Evolutionary conservation across 2,329 filamentous ascomycete genomes (phyloP), one percentile per base, ranked within the genome.

Genomic region (Camillea tinctor): DNA sequence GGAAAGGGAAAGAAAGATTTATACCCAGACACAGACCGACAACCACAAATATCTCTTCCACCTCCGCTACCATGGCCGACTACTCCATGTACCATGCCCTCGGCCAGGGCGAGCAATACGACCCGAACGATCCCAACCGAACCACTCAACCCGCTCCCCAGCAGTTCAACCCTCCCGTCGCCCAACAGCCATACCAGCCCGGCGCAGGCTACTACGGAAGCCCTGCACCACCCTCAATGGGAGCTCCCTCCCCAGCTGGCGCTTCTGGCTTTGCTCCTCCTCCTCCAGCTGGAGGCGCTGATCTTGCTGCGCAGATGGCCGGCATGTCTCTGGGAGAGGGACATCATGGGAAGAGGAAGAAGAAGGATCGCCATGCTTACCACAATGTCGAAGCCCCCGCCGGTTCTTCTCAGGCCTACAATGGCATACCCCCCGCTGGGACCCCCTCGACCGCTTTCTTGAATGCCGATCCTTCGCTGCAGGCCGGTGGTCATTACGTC

Each of bases 301-400:
- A 79, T 17, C 74, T 92, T 61, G 83, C 87, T 52, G 83, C 87
- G 58, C 92, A 96, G 75, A 90, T 96, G 88, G 88, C 88, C 50
- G 87, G 87, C 61, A 85, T 96, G 84, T 88, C 83, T 49, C 79
- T 96, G 66, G 86, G 83, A 50, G 76, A 81, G 52, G 79, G 80
- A 40, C 74, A 84, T 54, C 79, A 79, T 2, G 77, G 77, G 59
- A 83, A 87, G 73, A 90, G 82, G 75, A 92, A 93, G 82, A 98
- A 97, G 86, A 97, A 97, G 83, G 90, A 97, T 74, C 87, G 92
- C 61, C 94, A 98, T 77, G 94, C 93, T 64, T 91, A 96, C 75
- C 94, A 98, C 75, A 89, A 87, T 48, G 86, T 98, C 56, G 92
- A 94, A 65, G 86, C 90, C 21, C 82, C 88, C 13, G 81, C 81